phyloP scores from a whole-genome alignment of 768 basidiomycete genomes.

The Boletus rufocinnamomeus region DNA sequence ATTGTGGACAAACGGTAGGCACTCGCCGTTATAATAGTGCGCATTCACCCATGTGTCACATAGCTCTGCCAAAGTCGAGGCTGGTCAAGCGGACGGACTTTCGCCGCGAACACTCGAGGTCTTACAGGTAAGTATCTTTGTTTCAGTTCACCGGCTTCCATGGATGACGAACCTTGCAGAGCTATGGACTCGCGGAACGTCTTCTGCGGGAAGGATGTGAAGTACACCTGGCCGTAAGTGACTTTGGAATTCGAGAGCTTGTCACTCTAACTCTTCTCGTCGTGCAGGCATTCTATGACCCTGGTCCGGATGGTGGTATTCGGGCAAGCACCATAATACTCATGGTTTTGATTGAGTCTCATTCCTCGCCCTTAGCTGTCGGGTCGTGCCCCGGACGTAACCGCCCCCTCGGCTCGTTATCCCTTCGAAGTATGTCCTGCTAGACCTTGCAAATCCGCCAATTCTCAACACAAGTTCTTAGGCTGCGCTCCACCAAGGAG shows the following conservation, averaged over 20 bases:
- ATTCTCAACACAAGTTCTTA: slow-evolving; percentile 9
- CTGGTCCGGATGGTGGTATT: slow-evolving; percentile 58
- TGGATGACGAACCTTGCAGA: slow-evolving; percentile 41
- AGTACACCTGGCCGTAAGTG: slow-evolving; percentile 64
- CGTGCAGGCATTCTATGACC: slow-evolving; percentile 73
- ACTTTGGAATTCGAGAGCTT: background rate
- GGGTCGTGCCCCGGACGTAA: slow-evolving; percentile 60
- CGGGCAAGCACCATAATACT: slow-evolving; percentile 40
- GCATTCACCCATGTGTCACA: background rate
- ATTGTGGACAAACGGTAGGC: slow-evolving; percentile 44
- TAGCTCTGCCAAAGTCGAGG: slow-evolving; percentile 20
- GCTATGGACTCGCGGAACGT: slow-evolving; percentile 70
- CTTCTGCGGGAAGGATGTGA: slow-evolving; percentile 62
- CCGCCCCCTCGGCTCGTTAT: slow-evolving; percentile 61
- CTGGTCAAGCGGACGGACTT: slow-evolving; percentile 34
- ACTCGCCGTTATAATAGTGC: background rate
- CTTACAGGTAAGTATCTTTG: slow-evolving; percentile 38
- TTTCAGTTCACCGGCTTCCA: background rate
- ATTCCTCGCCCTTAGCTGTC: slow-evolving; percentile 46
- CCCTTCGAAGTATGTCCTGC: slow-evolving; percentile 59
- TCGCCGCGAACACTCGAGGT: slow-evolving; percentile 41
- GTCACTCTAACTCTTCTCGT: background rate
- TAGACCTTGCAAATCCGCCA: background rate
- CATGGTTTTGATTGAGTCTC: background rate
- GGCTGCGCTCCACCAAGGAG: slow-evolving; percentile 39